These are phyloP conservation scores for Peronosclerospora sorghi DNA, from an alignment of 352 stramenopile genomes.

Conservation along the genomic window DNA sequence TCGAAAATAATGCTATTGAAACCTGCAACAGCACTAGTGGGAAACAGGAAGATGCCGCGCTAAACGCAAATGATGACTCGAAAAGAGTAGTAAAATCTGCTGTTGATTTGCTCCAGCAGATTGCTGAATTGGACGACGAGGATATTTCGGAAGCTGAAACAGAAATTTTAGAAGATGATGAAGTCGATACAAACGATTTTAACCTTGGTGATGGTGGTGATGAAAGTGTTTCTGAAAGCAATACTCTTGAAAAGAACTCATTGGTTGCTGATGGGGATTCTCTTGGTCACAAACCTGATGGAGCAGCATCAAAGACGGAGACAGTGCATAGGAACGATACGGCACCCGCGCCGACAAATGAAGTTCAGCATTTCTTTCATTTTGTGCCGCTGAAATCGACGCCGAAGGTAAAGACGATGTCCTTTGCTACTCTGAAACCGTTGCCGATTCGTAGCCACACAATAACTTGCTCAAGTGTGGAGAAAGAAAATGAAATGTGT, in stretches of 20 bases:
- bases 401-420: slow-evolving; percentile 10
- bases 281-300: background rate
- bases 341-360: slow-evolving; percentile 3
- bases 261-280: background rate
- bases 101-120: background rate
- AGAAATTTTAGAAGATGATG: slow-evolving; percentile 26
- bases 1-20: background rate
- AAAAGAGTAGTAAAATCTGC: background rate
- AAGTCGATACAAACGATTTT: slow-evolving; percentile 21
- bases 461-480: slow-evolving; percentile 11
- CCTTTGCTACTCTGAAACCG: slow-evolving; percentile 12
- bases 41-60: background rate
- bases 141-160: slow-evolving; percentile 32
- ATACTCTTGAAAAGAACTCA: background rate
- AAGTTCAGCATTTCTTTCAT: slow-evolving; percentile 33
- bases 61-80: background rate
- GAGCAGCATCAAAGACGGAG: background rate
- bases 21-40: background rate
- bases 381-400: slow-evolving; percentile 20
- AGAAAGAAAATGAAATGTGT: slow-evolving; percentile 1
- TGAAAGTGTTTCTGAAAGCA: slow-evolving; percentile 14
- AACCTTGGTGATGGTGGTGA: slow-evolving; percentile 31
- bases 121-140: slow-evolving; percentile 5
- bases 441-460: slow-evolving; percentile 18
- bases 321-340: slow-evolving; percentile 1